Base-by-base conservation (phyloP, 306 rosid species). In the Chamaecrista fasciculata region DNA sequence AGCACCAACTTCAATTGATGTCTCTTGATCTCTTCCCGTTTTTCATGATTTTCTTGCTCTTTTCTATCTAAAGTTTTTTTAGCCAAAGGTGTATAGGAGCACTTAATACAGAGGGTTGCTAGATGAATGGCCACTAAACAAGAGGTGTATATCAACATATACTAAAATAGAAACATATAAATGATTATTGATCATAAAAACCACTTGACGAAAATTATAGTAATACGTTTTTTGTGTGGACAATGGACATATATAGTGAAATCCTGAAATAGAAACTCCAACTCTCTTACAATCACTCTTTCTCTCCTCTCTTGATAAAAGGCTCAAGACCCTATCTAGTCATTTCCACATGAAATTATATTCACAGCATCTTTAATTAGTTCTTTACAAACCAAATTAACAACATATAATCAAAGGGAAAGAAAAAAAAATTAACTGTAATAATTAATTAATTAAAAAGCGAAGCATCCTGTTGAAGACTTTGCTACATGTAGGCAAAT, bases 51-150 rank as follows among this genome's bases (percentile, higher is more conserved):
- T 43, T 58, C 43, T 58, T 31, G 43, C 44, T 34, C 44, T 59
- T 5, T 12, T 6, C 11, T 58, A 28, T 7, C 42, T 28, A 4
- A 15, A 28, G 28, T 15, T 15, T 24, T 57, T 19, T 16, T 4
- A 31, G 43, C 63, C 63, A 9, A 19, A 34, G 44, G 46, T 59
- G n/a, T 59, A 2, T 26, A 19, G 34, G 64, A 58, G 28, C n/a
- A 34, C 46, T 34, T 34, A 28, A 53, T 11, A 53, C 61, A 26
- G 20, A 56, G 40, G 42, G 42, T 57, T 28, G 42, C 21, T 16
- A 57, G 24, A 60, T 60, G 47, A 36, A 60, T 60, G 66, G 66
- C 18, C 31, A 19, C 66, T 60, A 36, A 60, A 21, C 20, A 19
- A 34, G 47, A 33, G 23, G 46, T 59, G 44, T 12, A 59, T 18